Conservation (phyloP, 2,329 filamentous ascomycete species). For the Monosporascus cannonballus region DNA sequence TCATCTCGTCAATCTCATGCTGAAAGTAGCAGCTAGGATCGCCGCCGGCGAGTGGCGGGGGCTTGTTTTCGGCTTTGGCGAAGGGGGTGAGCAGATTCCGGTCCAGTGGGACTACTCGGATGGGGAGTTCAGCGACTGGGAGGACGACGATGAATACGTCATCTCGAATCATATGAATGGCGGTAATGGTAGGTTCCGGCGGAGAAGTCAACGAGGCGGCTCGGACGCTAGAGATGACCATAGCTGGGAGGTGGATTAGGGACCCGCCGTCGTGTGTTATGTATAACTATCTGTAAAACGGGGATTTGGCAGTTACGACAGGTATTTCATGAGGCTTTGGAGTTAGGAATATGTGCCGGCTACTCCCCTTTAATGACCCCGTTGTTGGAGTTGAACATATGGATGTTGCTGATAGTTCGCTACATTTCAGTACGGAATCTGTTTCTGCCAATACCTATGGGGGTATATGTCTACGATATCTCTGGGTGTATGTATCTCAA, state of each 20-base stretch:
- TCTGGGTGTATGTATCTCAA: too few relatives aligned
- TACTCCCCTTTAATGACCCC: background rate
- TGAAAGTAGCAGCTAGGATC: slow-evolving; percentile 74
- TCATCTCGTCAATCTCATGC: slow-evolving; percentile 71
- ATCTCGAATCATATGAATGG: slow-evolving; percentile 13
- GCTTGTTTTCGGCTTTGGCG: slow-evolving; percentile 47
- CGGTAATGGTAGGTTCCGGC: slow-evolving; percentile 8
- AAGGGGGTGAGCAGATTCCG: slow-evolving; percentile 46
- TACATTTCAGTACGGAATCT: too few relatives aligned
- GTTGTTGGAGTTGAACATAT: background rate
- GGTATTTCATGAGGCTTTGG: background rate
- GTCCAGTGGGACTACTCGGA: slow-evolving; percentile 60
- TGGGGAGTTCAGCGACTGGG: slow-evolving; percentile 47
- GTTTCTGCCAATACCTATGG: too few relatives aligned
- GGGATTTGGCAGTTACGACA: background rate
- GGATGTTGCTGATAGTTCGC: background rate
- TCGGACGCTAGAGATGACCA: slow-evolving; percentile 13
- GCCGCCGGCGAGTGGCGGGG: slow-evolving; percentile 59
- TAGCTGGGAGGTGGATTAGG: slow-evolving; percentile 29
- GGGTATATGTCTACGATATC: too few relatives aligned
- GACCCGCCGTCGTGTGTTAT: background rate
- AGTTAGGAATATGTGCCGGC: background rate
- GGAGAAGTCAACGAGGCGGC: background rate
- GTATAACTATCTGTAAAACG: background rate
- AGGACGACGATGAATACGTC: slow-evolving; percentile 46